Percentiles rank a stretch among this genome's conserved stretches.
Conservation (phyloP, 192 early-diverging fungal genomes). For the Chytriomyces hyalinus region DNA sequence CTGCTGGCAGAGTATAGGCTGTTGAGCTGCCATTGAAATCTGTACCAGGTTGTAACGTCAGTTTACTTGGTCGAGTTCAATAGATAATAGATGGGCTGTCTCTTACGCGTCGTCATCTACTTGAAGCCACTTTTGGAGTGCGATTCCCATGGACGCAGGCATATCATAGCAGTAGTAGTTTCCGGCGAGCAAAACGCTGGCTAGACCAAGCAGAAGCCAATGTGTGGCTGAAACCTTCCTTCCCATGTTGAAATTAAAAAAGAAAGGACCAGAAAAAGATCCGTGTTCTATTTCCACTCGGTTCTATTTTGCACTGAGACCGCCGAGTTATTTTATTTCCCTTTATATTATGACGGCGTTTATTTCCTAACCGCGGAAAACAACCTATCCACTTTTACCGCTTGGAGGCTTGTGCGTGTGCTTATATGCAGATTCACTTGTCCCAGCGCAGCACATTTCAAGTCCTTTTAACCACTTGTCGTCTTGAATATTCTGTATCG, state of each 20-base stretch:
- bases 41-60: background rate
- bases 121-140: conserved; percentile 53
- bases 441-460: conserved; percentile 34
- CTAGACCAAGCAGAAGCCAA: background rate
- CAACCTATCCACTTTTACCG: background rate
- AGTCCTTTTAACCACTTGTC: conserved; percentile 45
- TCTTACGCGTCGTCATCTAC: conserved; percentile 29
- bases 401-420: conserved; percentile 7
- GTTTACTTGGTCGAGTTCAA: background rate
- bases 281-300: too few species aligned
- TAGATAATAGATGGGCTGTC: background rate
- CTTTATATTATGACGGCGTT: too few species aligned
- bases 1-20: conserved; percentile 56
- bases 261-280: too few species aligned
- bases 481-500: conserved; percentile 33
- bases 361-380: too few species aligned
- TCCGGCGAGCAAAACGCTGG: background rate
- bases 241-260: background rate
- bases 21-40: conserved; percentile 57
- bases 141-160: conserved; percentile 61
- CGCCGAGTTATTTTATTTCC: too few species aligned
- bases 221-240: background rate
- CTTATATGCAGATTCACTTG: background rate
- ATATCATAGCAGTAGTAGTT: conserved; percentile 58
- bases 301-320: too few species aligned